phyloP scores from a whole-genome alignment of 129 eudicot genomes.

The Artemisia annua region DNA sequence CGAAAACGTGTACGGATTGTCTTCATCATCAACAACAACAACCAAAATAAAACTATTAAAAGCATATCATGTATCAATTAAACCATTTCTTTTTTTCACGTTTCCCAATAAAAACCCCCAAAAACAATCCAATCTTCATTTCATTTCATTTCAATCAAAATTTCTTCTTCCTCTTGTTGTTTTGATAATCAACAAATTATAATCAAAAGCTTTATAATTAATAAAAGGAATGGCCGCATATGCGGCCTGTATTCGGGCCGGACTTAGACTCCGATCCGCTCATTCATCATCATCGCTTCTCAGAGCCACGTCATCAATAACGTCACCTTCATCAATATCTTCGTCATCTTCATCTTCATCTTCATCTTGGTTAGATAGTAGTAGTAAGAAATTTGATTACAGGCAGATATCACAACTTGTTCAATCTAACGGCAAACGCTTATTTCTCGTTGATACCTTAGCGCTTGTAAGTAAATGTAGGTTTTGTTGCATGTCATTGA shows the following conservation, averaged over 20 bases:
- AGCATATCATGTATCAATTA: too few species aligned
- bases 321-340: too few species aligned
- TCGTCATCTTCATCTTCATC: conserved; percentile 24
- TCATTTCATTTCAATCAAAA: too few species aligned
- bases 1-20: conserved; percentile 24
- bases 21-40: not conserved
- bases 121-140: too few species aligned
- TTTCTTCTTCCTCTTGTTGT: not conserved
- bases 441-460: conserved; percentile 84
- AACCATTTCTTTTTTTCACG: conserved; percentile 8
- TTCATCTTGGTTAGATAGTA: too few species aligned
- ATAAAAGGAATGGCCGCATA: conserved; percentile 56
- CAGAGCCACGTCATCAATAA: conserved; percentile 17
- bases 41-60: not conserved
- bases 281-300: conserved; percentile 23
- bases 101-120: conserved; percentile 17
- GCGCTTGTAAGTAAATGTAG: conserved; percentile 96
- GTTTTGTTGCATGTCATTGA: not conserved
- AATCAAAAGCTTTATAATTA: not conserved
- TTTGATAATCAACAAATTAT: too few species aligned
- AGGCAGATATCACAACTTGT: conserved; percentile 59
- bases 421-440: conserved; percentile 62
- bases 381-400: conserved; percentile 22
- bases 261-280: conserved; percentile 35
- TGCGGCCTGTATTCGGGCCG: conserved; percentile 62